A percentile compares a stretch with the other conserved stretches of the same genome.
Conservation (phyloP, 139 green algal genomes). For the Penium margaritaceum region DNA sequence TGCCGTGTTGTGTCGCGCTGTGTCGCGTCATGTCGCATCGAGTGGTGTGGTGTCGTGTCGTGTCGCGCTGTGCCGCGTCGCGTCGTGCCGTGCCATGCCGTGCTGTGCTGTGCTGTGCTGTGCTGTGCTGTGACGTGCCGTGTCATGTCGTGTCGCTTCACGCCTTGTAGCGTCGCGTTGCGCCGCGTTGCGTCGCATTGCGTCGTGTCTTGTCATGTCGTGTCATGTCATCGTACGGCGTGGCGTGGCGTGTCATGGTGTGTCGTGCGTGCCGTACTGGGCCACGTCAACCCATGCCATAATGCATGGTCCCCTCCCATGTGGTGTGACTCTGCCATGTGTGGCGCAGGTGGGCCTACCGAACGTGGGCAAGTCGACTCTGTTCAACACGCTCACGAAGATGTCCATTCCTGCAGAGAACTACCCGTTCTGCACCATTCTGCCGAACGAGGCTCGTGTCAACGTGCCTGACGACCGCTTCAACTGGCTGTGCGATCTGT, state of each 20-base stretch:
- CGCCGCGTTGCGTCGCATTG: not conserved
- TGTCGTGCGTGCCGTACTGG: not conserved
- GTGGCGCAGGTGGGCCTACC: slow-evolving; percentile 71
- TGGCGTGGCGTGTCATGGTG: not conserved
- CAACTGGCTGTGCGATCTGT: slow-evolving; percentile 71
- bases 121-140: too few relatives aligned
- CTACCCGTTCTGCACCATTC: slow-evolving; percentile 87
- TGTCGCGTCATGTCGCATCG: too few relatives aligned
- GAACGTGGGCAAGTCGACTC: slow-evolving; percentile 83
- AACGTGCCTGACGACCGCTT: slow-evolving; percentile 94
- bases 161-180: not conserved
- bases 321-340: not conserved
- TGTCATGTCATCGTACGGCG: not conserved
- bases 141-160: not conserved
- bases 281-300: not conserved
- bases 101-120: too few relatives aligned
- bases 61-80: too few relatives aligned
- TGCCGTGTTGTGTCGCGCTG: too few relatives aligned
- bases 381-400: slow-evolving; percentile 49
- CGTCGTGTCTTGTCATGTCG: not conserved
- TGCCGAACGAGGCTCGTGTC: slow-evolving; percentile 66
- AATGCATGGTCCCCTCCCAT: not conserved
- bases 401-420: slow-evolving; percentile 68
- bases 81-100: too few relatives aligned
- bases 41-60: too few relatives aligned